phyloP scores from a whole-genome alignment of 768 basidiomycete genomes.

The Udeniomyces megalosporus region DNA sequence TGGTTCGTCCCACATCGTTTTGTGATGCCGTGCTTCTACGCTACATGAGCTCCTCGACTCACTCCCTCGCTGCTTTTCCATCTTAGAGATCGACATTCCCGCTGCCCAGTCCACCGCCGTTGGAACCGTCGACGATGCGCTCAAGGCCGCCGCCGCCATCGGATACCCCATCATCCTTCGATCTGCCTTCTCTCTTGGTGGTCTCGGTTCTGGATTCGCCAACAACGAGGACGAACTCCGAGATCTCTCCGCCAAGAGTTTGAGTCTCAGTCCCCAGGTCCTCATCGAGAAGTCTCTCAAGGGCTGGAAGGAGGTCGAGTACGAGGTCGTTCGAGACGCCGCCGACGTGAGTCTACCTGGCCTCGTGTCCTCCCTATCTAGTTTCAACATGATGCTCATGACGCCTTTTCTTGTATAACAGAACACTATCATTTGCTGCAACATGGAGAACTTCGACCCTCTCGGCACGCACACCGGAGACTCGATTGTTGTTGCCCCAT shows the following conservation, averaged over 20 bases:
- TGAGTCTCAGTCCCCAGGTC: slow-evolving; percentile 83
- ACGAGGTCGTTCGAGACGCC: slow-evolving; percentile 94
- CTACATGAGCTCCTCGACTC: background rate
- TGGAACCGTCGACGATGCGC: slow-evolving; percentile 82
- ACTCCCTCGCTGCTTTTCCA: background rate
- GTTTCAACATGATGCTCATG: too few relatives aligned
- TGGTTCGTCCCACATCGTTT: slow-evolving; percentile 38
- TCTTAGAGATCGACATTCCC: slow-evolving; percentile 87
- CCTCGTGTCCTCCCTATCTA: too few relatives aligned
- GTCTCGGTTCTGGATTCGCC: slow-evolving; percentile 95
- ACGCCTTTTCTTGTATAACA: too few relatives aligned
- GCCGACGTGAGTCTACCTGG: slow-evolving; percentile 56
- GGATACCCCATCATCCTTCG: slow-evolving; percentile 97
- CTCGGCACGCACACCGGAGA: slow-evolving; percentile 98
- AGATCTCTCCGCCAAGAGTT: slow-evolving; percentile 78
- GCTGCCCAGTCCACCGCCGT: slow-evolving; percentile 92
- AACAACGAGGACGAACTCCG: slow-evolving; percentile 85
- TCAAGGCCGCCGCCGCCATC: slow-evolving; percentile 75
- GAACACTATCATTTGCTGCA: slow-evolving; percentile 89
- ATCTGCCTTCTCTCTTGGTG: slow-evolving; percentile 85
- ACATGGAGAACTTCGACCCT: slow-evolving; percentile 81
- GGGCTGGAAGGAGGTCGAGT: slow-evolving; percentile 99
- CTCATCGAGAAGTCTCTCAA: slow-evolving; percentile 96
- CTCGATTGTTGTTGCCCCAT: slow-evolving; percentile 97
- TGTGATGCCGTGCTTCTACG: background rate